These are phyloP conservation scores for Zygosaccharomyces kombuchaensis DNA, from an alignment of 805 yeast genomes.

Conservation along the genomic window DNA sequence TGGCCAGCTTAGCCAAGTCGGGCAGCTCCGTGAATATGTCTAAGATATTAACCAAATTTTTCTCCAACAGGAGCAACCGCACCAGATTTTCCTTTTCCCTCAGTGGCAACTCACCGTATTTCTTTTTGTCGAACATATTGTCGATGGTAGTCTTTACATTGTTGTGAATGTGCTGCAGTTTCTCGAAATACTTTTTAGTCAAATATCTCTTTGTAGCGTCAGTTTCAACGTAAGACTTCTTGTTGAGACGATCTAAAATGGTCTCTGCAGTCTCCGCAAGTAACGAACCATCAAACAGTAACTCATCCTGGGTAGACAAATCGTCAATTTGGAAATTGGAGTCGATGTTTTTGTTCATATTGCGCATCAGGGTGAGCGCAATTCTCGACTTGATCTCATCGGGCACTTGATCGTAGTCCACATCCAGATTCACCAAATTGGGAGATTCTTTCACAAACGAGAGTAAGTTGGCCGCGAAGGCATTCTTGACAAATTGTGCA, in stretches of 20 bases:
- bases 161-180: constrained; percentile 35
- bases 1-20: constrained; percentile 14
- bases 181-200: constrained; percentile 39
- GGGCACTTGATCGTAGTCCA: constrained; percentile 60
- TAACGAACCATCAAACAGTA: constrained; percentile 71
- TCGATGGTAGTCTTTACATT: constrained; percentile 48
- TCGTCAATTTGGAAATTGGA: constrained; percentile 34
- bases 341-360: constrained; percentile 61
- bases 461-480: constrained; percentile 61
- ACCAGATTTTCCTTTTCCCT: constrained; percentile 75
- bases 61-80: constrained; percentile 63
- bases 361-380: constrained; percentile 76
- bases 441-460: constrained; percentile 64
- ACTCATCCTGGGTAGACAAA: constrained; percentile 46
- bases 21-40: constrained; percentile 35
- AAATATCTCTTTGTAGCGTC: constrained; percentile 37
- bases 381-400: constrained; percentile 62
- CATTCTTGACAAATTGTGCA: constrained; percentile 41
- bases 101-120: constrained; percentile 47
- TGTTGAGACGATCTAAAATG: constrained; percentile 43
- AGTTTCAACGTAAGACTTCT: constrained; percentile 34
- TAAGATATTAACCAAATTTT: constrained; percentile 56
- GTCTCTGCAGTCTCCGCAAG: constrained; percentile 71
- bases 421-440: constrained; percentile 62
- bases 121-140: constrained; percentile 55